A percentile compares a stretch with the other conserved stretches of the same genome.
Evolutionary conservation across 2,329 filamentous ascomycete species (phyloP).

Genomic region (Calonectria hawksworthii): DNA sequence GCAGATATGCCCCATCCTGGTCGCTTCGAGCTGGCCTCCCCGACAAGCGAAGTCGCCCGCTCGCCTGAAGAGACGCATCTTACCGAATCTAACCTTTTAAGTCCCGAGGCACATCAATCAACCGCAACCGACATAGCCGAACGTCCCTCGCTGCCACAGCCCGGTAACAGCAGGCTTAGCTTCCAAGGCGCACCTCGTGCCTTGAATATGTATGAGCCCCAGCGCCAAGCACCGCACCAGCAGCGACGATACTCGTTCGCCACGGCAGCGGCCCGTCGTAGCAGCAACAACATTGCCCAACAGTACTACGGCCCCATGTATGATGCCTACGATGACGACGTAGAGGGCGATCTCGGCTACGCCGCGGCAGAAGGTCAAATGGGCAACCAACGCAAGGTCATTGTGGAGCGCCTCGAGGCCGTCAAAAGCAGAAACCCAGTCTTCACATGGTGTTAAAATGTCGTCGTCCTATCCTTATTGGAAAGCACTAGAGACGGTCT

Average conservation of each 20-base stretch:
- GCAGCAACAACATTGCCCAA: slow-evolving; percentile 66
- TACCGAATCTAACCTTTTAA: slow-evolving; percentile 38
- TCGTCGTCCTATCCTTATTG: slow-evolving; percentile 8
- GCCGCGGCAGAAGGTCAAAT: slow-evolving; percentile 95
- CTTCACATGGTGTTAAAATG: slow-evolving; percentile 91
- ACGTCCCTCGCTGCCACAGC: slow-evolving; percentile 38
- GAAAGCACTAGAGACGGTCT: slow-evolving; percentile 14
- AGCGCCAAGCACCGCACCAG: slow-evolving; percentile 58
- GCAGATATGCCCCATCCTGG: slow-evolving; percentile 80
- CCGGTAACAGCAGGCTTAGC: slow-evolving; percentile 47
- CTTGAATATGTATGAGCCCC: slow-evolving; percentile 61
- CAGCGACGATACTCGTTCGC: slow-evolving; percentile 69
- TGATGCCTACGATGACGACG: slow-evolving; percentile 78
- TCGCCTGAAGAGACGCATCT: slow-evolving; percentile 53
- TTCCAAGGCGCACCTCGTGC: slow-evolving; percentile 58
- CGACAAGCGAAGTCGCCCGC: slow-evolving; percentile 56
- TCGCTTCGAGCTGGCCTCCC: slow-evolving; percentile 76
- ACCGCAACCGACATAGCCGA: slow-evolving; percentile 35
- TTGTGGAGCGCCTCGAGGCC: slow-evolving; percentile 94
- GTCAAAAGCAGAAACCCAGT: slow-evolving; percentile 97
- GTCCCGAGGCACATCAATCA: slow-evolving; percentile 32
- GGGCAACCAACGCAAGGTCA: slow-evolving; percentile 90
- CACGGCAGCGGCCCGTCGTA: slow-evolving; percentile 61
- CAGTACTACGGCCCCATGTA: slow-evolving; percentile 66
- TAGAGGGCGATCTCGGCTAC: slow-evolving; percentile 94